Conservation (phyloP, 805 yeast genomes). For the Ogataea ganodermae region DNA sequence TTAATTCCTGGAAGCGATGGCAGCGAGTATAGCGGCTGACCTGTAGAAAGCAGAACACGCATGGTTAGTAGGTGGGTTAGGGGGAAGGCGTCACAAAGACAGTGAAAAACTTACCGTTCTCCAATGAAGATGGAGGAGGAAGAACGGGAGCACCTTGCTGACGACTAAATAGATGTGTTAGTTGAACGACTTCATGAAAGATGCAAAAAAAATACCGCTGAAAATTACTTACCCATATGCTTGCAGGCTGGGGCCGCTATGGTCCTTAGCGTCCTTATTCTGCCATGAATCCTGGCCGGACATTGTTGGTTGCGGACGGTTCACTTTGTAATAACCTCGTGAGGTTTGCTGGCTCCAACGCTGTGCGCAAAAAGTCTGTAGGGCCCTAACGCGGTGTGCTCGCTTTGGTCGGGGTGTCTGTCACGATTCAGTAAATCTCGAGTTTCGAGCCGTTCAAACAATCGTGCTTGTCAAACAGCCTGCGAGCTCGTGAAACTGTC, state of each 20-base stretch:
- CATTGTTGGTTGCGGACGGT: conserved; percentile 8
- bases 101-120: conserved; percentile 44
- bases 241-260: conserved; percentile 14
- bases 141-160: conserved; percentile 55
- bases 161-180: conserved; percentile 41
- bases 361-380: background rate
- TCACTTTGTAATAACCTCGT: background rate
- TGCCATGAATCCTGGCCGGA: conserved; percentile 21
- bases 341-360: background rate
- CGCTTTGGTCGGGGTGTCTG: background rate
- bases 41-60: conserved; percentile 25
- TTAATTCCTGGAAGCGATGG: conserved; percentile 55
- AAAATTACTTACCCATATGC: conserved; percentile 16
- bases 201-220: no score
- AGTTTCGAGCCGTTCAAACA: background rate
- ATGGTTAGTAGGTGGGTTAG: conserved; percentile 3
- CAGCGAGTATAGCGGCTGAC: conserved; percentile 51
- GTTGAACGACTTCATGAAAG: no score
- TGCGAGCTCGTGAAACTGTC: background rate
- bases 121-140: conserved; percentile 57
- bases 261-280: conserved; percentile 12
- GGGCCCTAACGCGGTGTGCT: background rate
- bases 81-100: background rate
- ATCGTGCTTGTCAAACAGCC: background rate
- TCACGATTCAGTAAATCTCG: background rate